Percentiles rank a stretch among this genome's conserved stretches.
phyloP scores from a whole-genome alignment of 129 eudicot species.

The Chrysanthemum seticuspe region DNA sequence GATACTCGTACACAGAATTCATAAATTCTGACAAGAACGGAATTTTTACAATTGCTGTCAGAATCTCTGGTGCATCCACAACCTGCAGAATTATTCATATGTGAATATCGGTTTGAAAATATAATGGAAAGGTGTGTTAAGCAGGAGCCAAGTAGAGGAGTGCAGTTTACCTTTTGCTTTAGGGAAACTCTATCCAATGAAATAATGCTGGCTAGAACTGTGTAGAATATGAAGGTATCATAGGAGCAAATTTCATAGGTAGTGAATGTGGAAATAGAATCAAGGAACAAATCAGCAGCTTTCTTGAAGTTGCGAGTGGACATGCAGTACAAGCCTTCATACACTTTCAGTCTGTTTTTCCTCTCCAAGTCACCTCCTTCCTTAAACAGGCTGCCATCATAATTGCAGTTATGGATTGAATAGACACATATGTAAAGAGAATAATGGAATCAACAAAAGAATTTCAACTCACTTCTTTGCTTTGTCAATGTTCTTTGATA shows the following conservation, averaged over 20 bases:
- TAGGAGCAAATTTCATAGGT: slow-evolving; percentile 91
- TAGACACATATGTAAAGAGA: not conserved
- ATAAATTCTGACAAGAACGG: slow-evolving; percentile 66
- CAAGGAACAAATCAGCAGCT: slow-evolving; percentile 90
- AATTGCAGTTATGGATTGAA: slow-evolving; percentile 8
- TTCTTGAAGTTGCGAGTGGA: slow-evolving; percentile 89
- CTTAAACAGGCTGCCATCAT: slow-evolving; percentile 67
- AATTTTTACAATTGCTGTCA: slow-evolving; percentile 70
- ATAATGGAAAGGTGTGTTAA: not conserved
- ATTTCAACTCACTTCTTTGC: slow-evolving; percentile 75
- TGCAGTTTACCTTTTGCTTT: slow-evolving; percentile 70
- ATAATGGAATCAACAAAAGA: slow-evolving; percentile 4
- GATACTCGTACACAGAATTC: slow-evolving; percentile 72
- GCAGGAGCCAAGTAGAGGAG: not conserved
- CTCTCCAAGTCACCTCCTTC: slow-evolving; percentile 99
- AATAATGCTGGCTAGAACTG: slow-evolving; percentile 89
- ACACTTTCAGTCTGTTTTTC: slow-evolving; percentile 92
- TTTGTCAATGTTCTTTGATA: slow-evolving; percentile 87
- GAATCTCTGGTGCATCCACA: slow-evolving; percentile 78
- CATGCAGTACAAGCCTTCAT: slow-evolving; percentile 95
- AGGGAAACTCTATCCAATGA: slow-evolving; percentile 87
- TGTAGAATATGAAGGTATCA: slow-evolving; percentile 92
- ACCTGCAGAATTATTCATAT: slow-evolving; percentile 37
- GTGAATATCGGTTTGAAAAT: not conserved
- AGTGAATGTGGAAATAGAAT: slow-evolving; percentile 93